A percentile compares a stretch with the other conserved stretches of the same genome.
These are phyloP conservation scores for Pseudogymnoascus sp. DNA, from an alignment of 2,329 filamentous ascomycete genomes.

Conservation along the genomic window DNA sequence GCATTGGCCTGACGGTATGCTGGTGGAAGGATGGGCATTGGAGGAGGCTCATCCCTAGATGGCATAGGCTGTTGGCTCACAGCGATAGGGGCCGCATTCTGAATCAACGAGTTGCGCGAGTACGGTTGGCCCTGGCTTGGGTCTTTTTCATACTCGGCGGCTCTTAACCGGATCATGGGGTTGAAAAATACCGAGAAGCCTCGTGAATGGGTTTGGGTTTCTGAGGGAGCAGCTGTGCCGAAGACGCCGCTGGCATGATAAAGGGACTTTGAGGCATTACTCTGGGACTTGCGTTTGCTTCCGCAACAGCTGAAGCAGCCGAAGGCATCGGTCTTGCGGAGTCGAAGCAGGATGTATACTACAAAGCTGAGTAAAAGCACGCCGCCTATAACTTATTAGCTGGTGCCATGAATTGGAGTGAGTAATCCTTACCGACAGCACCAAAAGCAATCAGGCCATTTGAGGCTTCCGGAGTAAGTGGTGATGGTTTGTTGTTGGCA, in stretches of 20 bases:
- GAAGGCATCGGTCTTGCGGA: conserved; percentile 2
- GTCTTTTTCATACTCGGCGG: neutral
- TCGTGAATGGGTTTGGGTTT: neutral
- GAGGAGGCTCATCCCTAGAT: neutral
- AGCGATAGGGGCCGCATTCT: conserved; percentile 7
- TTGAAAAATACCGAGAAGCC: conserved; percentile 8
- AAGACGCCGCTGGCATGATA: neutral
- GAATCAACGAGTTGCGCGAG: neutral
- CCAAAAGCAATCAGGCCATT: conserved; percentile 7
- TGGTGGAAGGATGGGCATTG: conserved; percentile 29
- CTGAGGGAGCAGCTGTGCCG: neutral
- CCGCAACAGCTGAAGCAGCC: neutral
- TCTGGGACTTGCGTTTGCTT: neutral
- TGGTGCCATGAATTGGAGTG: neutral
- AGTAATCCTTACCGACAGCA: neutral
- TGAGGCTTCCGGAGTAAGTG: neutral
- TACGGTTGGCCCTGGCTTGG: neutral
- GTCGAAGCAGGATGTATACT: neutral
- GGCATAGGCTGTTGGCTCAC: neutral
- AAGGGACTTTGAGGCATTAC: neutral
- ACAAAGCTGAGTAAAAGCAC: conserved; percentile 2
- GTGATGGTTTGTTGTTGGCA: neutral
- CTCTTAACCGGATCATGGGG: conserved; percentile 3
- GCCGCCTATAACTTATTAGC: neutral
- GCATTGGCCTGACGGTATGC: neutral